Percentiles rank a stretch among this genome's conserved stretches.
phyloP scores from a whole-genome alignment of 116 monocot genomes.

The Zostera marina region DNA sequence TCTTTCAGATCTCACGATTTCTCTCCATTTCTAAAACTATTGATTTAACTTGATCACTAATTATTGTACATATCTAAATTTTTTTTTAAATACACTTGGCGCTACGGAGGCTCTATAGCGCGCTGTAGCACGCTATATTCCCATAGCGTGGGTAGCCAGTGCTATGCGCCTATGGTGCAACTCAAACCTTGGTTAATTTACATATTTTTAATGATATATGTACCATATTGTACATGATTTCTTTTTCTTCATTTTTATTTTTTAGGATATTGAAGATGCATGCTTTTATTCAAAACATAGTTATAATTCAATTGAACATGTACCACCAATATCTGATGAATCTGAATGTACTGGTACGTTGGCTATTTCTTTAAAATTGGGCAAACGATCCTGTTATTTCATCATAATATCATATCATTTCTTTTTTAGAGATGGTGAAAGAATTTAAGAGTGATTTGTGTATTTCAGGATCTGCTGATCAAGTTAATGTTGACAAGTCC shows the following conservation, averaged over 20 bases:
- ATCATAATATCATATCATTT: background rate
- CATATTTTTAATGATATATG: no score
- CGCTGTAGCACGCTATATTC: no score
- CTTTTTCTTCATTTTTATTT: background rate
- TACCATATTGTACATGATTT: background rate
- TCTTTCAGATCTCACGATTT: no score
- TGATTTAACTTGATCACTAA: no score
- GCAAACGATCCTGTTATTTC: background rate
- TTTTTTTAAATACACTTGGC: no score
- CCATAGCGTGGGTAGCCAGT: no score
- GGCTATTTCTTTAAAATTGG: background rate
- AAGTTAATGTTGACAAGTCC: conserved; percentile 8
- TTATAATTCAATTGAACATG: conserved; percentile 6
- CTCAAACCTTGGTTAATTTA: no score
- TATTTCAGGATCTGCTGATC: conserved; percentile 17
- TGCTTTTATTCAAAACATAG: conserved; percentile 4
- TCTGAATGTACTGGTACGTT: conserved; percentile 14
- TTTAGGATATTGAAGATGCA: conserved; percentile 11
- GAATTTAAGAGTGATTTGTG: no score
- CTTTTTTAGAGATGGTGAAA: background rate
- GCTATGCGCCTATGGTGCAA: no score
- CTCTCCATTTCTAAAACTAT: no score
- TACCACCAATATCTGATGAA: background rate
- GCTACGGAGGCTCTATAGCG: no score
- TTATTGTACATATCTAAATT: no score